Evolutionary conservation across 176 grass and related monocot species (phyloP).

Genomic region (Dactylis glomerata): DNA sequence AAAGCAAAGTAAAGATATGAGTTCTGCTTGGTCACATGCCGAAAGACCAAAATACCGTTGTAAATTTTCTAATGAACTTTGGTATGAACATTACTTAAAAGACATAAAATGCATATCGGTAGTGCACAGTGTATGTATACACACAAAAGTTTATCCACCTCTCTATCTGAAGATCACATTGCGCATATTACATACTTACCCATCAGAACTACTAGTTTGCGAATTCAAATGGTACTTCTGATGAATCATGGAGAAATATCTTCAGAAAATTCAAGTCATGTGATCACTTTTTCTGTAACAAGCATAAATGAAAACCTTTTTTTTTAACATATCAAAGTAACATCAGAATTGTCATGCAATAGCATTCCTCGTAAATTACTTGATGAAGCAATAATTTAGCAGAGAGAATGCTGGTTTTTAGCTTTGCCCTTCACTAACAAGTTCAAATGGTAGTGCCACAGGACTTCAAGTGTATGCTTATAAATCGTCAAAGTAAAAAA

Average conservation of each 20-base stretch:
- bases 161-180: not conserved
- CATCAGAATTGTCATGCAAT: not conserved
- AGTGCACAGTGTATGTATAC: not conserved
- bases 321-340: not conserved
- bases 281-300: not conserved
- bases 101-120: constrained; percentile 42
- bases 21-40: not conserved
- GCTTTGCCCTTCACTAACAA: constrained; percentile 15
- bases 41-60: not conserved
- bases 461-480: not conserved
- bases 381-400: not conserved
- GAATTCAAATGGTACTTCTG: too few species aligned
- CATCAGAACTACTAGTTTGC: too few species aligned
- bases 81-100: constrained; percentile 23
- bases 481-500: constrained; percentile 31
- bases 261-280: too few species aligned
- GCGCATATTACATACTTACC: too few species aligned
- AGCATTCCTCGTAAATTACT: constrained; percentile 9
- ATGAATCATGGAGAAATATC: too few species aligned
- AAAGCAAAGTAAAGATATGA: constrained; percentile 30
- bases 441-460: not conserved
- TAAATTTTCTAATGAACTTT: constrained; percentile 39
- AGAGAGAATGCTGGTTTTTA: not conserved
- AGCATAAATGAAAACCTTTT: not conserved
- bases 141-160: not conserved